Conservation (phyloP, 2,329 filamentous ascomycete species). For the Pseudocercospora crystallina region DNA sequence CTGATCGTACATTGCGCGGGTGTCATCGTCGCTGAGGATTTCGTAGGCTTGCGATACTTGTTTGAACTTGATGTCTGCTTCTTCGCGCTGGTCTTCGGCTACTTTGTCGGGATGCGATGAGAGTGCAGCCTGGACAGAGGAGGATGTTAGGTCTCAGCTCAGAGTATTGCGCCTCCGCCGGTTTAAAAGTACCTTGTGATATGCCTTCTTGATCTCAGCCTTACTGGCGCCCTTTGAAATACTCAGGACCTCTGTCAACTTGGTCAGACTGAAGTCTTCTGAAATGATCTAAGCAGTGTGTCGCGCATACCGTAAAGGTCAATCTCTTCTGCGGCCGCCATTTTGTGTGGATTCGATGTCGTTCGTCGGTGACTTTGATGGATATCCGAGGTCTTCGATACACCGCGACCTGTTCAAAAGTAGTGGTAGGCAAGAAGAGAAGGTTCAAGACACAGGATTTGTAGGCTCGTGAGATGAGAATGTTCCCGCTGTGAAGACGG, state of each 20-base stretch:
- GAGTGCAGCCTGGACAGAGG: conserved; percentile 50
- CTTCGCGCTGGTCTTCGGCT: conserved; percentile 76
- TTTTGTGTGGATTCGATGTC: background rate
- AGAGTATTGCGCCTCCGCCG: too few species aligned
- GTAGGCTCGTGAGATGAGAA: too few species aligned
- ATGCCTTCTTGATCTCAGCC: conserved; percentile 90
- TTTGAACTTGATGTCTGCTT: conserved; percentile 91
- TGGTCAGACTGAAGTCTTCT: conserved; percentile 24
- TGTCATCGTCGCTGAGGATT: conserved; percentile 94
- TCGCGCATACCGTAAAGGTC: conserved; percentile 56
- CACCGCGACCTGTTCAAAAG: too few species aligned
- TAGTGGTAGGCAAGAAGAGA: too few species aligned
- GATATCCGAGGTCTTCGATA: background rate
- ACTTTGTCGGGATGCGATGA: conserved; percentile 95
- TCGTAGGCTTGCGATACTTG: conserved; percentile 91
- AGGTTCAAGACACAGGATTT: too few species aligned
- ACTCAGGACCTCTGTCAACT: conserved; percentile 69
- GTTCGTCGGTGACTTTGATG: too few species aligned
- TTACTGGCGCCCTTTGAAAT: conserved; percentile 70
- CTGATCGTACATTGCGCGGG: conserved; percentile 85
- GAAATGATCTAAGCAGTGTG: background rate
- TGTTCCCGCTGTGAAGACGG: too few species aligned
- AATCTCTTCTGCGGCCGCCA: conserved; percentile 46
- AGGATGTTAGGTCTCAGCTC: too few species aligned
- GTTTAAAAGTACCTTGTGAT: conserved; percentile 70